A percentile compares a stretch with the other conserved stretches of the same genome.
These are phyloP conservation scores for Vaccinium macrocarpon DNA, from an alignment of 148 eudicot species.

Conservation along the genomic window DNA sequence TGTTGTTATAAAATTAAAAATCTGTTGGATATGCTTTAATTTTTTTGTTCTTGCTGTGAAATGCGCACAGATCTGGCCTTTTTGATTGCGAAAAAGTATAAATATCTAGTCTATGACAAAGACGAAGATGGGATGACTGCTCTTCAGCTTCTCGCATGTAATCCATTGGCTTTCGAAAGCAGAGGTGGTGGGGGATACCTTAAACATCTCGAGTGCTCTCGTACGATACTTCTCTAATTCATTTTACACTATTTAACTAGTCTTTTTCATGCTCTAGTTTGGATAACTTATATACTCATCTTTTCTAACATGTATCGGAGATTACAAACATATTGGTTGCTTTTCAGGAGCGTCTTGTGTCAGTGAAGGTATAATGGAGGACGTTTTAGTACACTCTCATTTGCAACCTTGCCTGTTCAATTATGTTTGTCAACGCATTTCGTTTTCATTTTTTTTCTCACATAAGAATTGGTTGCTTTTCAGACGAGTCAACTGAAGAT, in stretches of 20 bases:
- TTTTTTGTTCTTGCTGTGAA: neutral
- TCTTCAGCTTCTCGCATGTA: constrained; percentile 24
- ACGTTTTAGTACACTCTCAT: neutral
- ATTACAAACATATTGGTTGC: neutral
- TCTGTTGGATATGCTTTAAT: neutral
- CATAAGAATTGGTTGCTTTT: neutral
- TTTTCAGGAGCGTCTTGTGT: neutral
- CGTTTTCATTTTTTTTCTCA: neutral
- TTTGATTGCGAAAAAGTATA: neutral
- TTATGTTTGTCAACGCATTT: neutral
- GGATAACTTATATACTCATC: neutral
- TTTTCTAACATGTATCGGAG: neutral
- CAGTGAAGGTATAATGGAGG: neutral
- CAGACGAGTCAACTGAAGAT: neutral
- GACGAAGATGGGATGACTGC: constrained; percentile 18
- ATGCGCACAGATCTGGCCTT: constrained; percentile 17
- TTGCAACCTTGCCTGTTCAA: neutral
- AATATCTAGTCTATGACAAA: neutral
- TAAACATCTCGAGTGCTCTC: neutral
- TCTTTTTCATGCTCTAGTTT: neutral
- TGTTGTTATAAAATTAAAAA: neutral
- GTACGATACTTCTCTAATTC: neutral
- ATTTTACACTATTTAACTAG: neutral
- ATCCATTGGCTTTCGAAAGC: neutral
- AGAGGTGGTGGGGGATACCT: neutral